Base-by-base conservation (phyloP, 495 filamentous ascomycete species). In the Friedmanniomyces simplex region DNA sequence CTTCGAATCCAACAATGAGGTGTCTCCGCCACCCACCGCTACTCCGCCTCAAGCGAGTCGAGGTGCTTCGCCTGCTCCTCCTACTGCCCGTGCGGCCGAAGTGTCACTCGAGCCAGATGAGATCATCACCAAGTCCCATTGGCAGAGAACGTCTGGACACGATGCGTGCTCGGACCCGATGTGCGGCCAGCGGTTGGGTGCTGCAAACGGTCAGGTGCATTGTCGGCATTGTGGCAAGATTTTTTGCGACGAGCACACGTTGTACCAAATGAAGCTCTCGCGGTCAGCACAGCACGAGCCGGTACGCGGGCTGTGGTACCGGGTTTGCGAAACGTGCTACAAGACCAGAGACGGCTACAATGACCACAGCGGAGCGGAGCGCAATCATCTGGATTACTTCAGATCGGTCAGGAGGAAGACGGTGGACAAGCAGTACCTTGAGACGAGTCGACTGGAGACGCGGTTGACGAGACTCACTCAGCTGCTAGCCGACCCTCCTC, bases 261-360 rank as follows among this genome's bases (percentile, higher is more conserved):
- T 96, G 93, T 98, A 97, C 65, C 91, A 97, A 73, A 97, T 97
- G 87, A 96, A 93, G 77, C 79, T 98, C 20, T 95, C 89, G 11
- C 78, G 91, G 47, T 84, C 89, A 5, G 93, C 94, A 3, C 80
- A 84, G 60, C 89, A 95, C 74, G 94, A 98, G 61, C 94, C 94
- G 0, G 85, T 95, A 0, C 73, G 94, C 59, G 93, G 93, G 1
- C 77, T 91, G 55, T 98, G 93, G 93, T 94, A 87, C 66, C 73
- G 93, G 32, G 91, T 96, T 4, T 98, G 93, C 68, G 94, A 97
- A 71, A 97, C 93, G 25, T 98, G 93, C 69, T 98, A 91, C 72
- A 97, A 96, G 73, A 93, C 88, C 20, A 78, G 94, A 60, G 89
- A 91, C 36, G 94, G 94, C 2, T 98, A 97, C 70, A 96, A 91